phyloP scores from a whole-genome alignment of 2,329 filamentous ascomycete species.

The Ceratocystis huliohia region DNA sequence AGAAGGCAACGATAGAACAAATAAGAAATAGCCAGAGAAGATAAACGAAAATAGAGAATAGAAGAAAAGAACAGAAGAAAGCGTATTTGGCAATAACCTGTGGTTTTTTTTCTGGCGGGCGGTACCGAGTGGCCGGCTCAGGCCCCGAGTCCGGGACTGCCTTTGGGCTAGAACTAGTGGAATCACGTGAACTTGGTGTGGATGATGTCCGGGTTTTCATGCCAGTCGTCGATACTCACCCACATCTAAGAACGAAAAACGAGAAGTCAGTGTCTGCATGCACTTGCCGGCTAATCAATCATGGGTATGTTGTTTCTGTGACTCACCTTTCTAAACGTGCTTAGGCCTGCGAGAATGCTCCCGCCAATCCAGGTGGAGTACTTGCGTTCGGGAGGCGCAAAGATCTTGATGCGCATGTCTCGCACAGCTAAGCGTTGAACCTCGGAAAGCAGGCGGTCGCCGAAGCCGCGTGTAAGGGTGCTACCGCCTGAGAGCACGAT shows the following conservation, averaged over 20 bases:
- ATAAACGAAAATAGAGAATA: conserved; percentile 12
- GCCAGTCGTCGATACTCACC: conserved; percentile 99
- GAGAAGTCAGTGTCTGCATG: conserved; percentile 3
- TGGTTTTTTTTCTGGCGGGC: neutral
- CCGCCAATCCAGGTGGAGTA: conserved; percentile 99
- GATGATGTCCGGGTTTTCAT: conserved; percentile 98
- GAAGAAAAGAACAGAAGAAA: neutral
- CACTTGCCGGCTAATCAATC: conserved; percentile 17
- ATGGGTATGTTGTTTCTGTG: neutral
- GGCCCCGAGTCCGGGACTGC: neutral
- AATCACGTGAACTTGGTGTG: conserved; percentile 86
- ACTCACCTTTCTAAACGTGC: conserved; percentile 92
- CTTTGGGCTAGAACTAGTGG: neutral
- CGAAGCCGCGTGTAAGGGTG: conserved; percentile 93
- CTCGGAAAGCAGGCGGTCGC: conserved; percentile 80
- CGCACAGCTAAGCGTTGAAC: conserved; percentile 89
- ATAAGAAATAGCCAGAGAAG: neutral
- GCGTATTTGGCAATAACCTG: neutral
- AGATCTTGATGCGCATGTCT: conserved; percentile 99
- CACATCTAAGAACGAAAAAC: conserved; percentile 66
- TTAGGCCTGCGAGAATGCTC: conserved; percentile 89
- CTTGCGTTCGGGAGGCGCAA: conserved; percentile 91
- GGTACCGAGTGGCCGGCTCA: neutral
- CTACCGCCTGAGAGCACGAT: conserved; percentile 94
- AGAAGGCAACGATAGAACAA: neutral